Evolutionary conservation across 805 yeast genomes (phyloP), one percentile per base, ranked within the genome.

Genomic region (Cyberlindnera euphorbiae): DNA sequence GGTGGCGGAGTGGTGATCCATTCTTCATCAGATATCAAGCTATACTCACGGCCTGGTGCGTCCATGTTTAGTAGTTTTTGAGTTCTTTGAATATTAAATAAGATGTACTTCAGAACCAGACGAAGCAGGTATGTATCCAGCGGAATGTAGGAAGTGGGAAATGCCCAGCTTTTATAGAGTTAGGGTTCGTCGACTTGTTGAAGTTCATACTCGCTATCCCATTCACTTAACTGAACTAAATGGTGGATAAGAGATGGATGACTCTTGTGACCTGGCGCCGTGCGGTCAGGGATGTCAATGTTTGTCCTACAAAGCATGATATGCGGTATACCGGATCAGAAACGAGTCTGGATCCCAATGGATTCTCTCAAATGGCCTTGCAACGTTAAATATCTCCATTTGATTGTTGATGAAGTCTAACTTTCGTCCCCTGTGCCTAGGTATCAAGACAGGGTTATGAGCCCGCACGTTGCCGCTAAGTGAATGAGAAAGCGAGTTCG

Each of bases 211-310:
- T 52, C 57, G 57, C 57, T 52, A 32, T 43, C 38, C 38, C 46
- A 50, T 50, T 50, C 57, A 52, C 55, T 52, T 52, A 49, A 39
- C 42, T 38, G 47, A 26, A 35, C n/a, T 26, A 35, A 38, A 36
- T 12, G 33, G 26, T 15, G 23, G 32, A 38, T 35, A 12, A 30
- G 26, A 14, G 28, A 35, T 6, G 19, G 13, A 16, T 11, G 17
- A 18, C 14, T 13, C 8, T 11, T 25, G 17, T 3, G 2, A 32
- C 14, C 21, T 14, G 12, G 18, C 12, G 32, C 22, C 12, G 26
- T 24, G 12, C 26, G 26, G 7, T 11, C 12, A 6, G 26, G n/a
- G 15, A 22, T 23, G 30, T 22, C 27, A 10, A 11, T 14, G 5
- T 18, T 18, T 23, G 22, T 10, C 10, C 10, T 3, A n/a, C 17